Evolutionary conservation across 805 yeast genomes (phyloP).

Genomic region (Candida maltosa): DNA sequence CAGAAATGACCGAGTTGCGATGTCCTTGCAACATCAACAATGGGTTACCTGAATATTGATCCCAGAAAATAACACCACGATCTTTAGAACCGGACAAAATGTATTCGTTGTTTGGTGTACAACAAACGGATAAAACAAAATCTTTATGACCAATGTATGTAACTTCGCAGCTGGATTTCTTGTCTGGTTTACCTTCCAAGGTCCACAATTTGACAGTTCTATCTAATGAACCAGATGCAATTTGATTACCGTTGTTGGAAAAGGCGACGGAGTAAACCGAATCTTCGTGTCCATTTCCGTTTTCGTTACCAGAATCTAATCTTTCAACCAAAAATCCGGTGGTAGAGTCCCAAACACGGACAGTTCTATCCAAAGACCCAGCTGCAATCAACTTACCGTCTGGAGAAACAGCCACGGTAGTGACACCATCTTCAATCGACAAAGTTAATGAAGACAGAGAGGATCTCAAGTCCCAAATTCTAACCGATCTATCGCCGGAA

Average conservation of each 20-base stretch:
- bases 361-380: constrained; percentile 92
- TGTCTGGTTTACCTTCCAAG: constrained; percentile 53
- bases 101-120: constrained; percentile 89
- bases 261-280: constrained; percentile 94
- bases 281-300: constrained; percentile 92
- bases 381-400: constrained; percentile 94
- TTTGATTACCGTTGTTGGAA: constrained; percentile 85
- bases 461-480: constrained; percentile 91
- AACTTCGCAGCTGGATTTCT: constrained; percentile 69
- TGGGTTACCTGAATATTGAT: constrained; percentile 85
- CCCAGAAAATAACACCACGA: constrained; percentile 97
- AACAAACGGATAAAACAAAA: constrained; percentile 89
- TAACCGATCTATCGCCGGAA: constrained; percentile 92
- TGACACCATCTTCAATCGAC: constrained; percentile 94
- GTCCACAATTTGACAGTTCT: constrained; percentile 96
- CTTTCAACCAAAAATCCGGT: constrained; percentile 91
- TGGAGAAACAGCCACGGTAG: constrained; percentile 96
- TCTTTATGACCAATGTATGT: constrained; percentile 96
- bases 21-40: constrained; percentile 95
- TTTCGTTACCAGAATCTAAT: constrained; percentile 82
- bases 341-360: constrained; percentile 93
- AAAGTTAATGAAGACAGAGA: constrained; percentile 87
- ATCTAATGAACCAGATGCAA: constrained; percentile 93
- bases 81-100: constrained; percentile 94
- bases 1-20: constrained; percentile 91